Evolutionary conservation across 2,329 filamentous ascomycete species (phyloP), one percentile per base, ranked within the genome.

Genomic region (Aplosporella prunicola): DNA sequence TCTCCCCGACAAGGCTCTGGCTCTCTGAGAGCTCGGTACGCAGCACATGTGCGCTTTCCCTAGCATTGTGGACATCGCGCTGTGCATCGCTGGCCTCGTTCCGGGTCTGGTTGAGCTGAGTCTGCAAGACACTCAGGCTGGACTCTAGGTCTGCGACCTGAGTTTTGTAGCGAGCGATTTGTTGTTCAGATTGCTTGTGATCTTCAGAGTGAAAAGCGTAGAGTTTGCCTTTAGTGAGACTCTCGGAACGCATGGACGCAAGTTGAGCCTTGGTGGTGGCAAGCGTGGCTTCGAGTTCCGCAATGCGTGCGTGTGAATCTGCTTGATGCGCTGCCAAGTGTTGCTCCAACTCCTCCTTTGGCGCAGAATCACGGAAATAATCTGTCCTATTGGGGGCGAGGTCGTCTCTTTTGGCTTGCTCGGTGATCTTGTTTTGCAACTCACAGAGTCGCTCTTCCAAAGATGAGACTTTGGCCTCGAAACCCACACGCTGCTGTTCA

Each of bases 211-310:
- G 24, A 10, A 11, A 24, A 5, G 24, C 24, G 2, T 14, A n/a
- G 14, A 15, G 8, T 6, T 26, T 24, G 5, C 10, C 16, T 3
- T 9, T 5, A 15, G 18, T 17, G 6, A 30, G 20, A 11, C 25
- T 24, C 3, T 27, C 13, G 5, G 32, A 11, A 15, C 38, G 32
- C 6, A 24, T 15, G 5, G 30, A 9, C n/a, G 31, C 26, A 22
- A 40, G 38, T 4, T 40, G 38, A 1, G 32, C 20, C 13, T 35
- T 31, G 5, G 38, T 26, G 15, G 32, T 23, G 11, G 18, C 6
- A 16, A 40, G 38, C 6, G 27, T 27, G 10, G 38, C 38, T 22
- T 40, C 32, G 11, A 40, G 38, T 24, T 40, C 38, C 20, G 38
- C 38, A 20, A 40, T 35, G 20, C 38, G 32, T 20, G 38, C 32